Evolutionary conservation across 768 basidiomycete species (phyloP).

Genomic region (Boletellus emodensis): DNA sequence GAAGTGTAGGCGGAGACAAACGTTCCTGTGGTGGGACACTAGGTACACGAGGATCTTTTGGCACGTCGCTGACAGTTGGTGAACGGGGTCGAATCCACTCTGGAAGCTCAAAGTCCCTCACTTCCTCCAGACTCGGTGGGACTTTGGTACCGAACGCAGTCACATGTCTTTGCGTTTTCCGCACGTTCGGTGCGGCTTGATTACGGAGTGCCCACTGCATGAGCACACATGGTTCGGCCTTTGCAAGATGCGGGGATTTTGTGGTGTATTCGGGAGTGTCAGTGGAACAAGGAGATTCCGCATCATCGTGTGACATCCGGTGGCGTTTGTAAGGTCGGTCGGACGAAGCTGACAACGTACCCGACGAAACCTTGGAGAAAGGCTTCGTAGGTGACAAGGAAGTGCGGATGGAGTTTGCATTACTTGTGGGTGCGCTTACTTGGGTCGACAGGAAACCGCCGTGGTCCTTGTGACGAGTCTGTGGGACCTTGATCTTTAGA

Average conservation of each 20-base stretch:
- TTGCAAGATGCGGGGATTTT: conserved; percentile 12
- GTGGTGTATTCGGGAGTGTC: conserved; percentile 16
- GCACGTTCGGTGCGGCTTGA: conserved; percentile 38
- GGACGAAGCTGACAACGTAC: conserved; percentile 25
- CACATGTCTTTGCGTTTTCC: conserved; percentile 50
- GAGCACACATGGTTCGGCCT: conserved; percentile 33
- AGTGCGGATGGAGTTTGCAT: conserved; percentile 9
- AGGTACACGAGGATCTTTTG: conserved; percentile 3
- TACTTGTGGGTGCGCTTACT: conserved; percentile 16
- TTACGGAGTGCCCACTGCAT: conserved; percentile 51
- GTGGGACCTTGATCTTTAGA: conserved; percentile 34
- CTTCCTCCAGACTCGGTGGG: conserved; percentile 44
- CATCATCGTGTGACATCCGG: conserved; percentile 18
- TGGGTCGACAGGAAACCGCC: conserved; percentile 4
- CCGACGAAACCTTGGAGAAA: conserved; percentile 29
- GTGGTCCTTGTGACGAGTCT: conserved; percentile 20
- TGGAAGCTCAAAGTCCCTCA: conserved; percentile 56
- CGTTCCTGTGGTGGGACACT: conserved; percentile 1
- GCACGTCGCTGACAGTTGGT: conserved; percentile 12
- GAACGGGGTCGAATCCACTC: conserved; percentile 40
- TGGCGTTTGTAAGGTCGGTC: conserved; percentile 30
- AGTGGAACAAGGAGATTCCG: conserved; percentile 25
- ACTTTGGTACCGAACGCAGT: conserved; percentile 60
- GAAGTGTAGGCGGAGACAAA: conserved; percentile 11
- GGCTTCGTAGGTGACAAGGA: conserved; percentile 24